phyloP scores from a whole-genome alignment of 2,329 filamentous ascomycete species.

The Aureobasidium lini region DNA sequence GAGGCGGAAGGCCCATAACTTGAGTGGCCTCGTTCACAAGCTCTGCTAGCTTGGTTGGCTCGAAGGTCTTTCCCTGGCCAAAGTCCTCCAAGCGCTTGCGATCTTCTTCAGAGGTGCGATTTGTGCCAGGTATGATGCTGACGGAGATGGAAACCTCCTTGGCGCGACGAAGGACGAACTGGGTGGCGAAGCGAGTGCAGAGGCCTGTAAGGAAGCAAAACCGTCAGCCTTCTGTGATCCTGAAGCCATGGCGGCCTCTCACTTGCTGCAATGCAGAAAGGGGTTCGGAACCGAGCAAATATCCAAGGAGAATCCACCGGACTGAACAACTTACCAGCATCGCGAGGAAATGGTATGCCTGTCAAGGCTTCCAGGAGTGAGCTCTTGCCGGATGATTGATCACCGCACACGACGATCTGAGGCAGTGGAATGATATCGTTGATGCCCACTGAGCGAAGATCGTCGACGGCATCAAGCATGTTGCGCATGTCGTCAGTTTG shows the following conservation, averaged over 20 bases:
- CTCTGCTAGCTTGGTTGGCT: conserved; percentile 27
- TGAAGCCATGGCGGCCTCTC: no score
- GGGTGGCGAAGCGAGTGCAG: conserved; percentile 56
- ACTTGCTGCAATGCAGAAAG: no score
- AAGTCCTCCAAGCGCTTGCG: not conserved
- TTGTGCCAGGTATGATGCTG: not conserved
- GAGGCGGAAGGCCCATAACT: conserved; percentile 39
- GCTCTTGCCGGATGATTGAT: conserved; percentile 56
- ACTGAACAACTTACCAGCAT: conserved; percentile 28
- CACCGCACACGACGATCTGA: conserved; percentile 44
- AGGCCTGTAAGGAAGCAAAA: conserved; percentile 25
- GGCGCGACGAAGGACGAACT: conserved; percentile 46
- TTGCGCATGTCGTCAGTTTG: conserved; percentile 30
- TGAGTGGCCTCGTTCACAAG: conserved; percentile 48
- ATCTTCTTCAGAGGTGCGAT: not conserved
- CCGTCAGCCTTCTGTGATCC: conserved; percentile 21
- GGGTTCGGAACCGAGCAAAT: no score
- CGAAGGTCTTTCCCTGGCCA: not conserved
- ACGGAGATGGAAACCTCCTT: conserved; percentile 19
- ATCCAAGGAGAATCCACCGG: no score
- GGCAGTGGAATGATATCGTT: conserved; percentile 27
- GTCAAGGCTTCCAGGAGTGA: conserved; percentile 59
- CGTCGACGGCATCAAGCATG: conserved; percentile 48
- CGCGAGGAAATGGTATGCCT: conserved; percentile 48
- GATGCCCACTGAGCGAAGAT: conserved; percentile 42